These are phyloP conservation scores for Spinacia oleracea DNA, from an alignment of 179 eudicot genomes.

Conservation along the genomic window DNA sequence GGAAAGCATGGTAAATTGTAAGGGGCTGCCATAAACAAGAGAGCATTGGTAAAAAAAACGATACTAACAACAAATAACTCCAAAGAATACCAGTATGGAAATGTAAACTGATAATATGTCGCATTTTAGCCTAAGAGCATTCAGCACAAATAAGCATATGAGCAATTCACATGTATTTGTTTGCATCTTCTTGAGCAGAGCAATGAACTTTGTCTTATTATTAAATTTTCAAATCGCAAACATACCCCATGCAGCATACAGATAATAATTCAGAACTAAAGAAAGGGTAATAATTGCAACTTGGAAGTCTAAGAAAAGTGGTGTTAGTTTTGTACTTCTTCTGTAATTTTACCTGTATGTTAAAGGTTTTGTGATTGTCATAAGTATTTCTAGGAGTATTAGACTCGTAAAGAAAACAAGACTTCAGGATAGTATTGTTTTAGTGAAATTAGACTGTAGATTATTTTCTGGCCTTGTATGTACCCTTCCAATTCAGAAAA, in stretches of 20 bases:
- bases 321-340: background rate
- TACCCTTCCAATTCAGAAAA: background rate
- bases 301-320: background rate
- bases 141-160: background rate
- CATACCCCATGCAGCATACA: background rate
- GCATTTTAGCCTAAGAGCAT: background rate
- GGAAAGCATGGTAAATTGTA: slow-evolving; percentile 59
- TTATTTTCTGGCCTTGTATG: background rate
- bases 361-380: background rate
- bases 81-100: background rate
- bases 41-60: slow-evolving; percentile 15
- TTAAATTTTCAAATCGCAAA: background rate
- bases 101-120: background rate
- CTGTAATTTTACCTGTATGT: no score
- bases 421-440: background rate
- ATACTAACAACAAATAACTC: background rate
- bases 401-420: background rate
- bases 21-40: slow-evolving; percentile 60
- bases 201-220: background rate
- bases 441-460: background rate
- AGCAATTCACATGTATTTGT: background rate
- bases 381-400: background rate
- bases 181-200: background rate
- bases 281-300: background rate
- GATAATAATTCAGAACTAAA: background rate